Percentiles rank a stretch among this genome's conserved stretches.
phyloP scores from a whole-genome alignment of 2,329 filamentous ascomycete species.

The Exophiala dermatitidis region DNA sequence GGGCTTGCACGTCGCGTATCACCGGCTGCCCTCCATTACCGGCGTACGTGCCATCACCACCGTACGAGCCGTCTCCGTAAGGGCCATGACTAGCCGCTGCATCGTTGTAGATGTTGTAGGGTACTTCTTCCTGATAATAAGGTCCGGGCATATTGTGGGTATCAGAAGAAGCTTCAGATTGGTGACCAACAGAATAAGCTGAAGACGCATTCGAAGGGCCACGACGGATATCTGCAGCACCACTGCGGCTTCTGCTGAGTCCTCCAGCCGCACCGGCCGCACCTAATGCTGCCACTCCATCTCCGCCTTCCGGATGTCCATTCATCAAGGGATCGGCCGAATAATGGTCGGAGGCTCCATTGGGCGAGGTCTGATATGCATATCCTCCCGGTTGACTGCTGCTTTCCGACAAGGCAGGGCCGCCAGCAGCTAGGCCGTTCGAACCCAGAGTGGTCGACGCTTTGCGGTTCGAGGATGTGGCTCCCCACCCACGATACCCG shows the following conservation, averaged over 20 bases:
- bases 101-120: constrained; percentile 46
- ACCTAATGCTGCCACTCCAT: constrained; percentile 57
- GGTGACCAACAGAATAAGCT: constrained; percentile 64
- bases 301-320: constrained; percentile 22
- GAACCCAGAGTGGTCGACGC: constrained; percentile 77
- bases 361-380: constrained; percentile 52
- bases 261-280: constrained; percentile 13
- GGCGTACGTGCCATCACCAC: constrained; percentile 45
- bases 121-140: constrained; percentile 49
- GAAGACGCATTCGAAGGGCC: constrained; percentile 95
- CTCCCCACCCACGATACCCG: constrained; percentile 93
- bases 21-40: constrained; percentile 58
- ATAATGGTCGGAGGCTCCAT: constrained; percentile 60
- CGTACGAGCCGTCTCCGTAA: constrained; percentile 51
- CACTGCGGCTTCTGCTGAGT: constrained; percentile 27
- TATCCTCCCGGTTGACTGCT: constrained; percentile 50
- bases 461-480: constrained; percentile 69
- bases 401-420: constrained; percentile 64
- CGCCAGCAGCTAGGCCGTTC: constrained; percentile 52
- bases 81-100: constrained; percentile 41
- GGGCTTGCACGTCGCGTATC: constrained; percentile 85
- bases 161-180: constrained; percentile 57
- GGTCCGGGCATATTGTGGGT: constrained; percentile 41
- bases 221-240: constrained; percentile 65
- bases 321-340: constrained; percentile 57